Conservation (phyloP, 148 eudicot genomes). For the Persicaria tinctoria region DNA sequence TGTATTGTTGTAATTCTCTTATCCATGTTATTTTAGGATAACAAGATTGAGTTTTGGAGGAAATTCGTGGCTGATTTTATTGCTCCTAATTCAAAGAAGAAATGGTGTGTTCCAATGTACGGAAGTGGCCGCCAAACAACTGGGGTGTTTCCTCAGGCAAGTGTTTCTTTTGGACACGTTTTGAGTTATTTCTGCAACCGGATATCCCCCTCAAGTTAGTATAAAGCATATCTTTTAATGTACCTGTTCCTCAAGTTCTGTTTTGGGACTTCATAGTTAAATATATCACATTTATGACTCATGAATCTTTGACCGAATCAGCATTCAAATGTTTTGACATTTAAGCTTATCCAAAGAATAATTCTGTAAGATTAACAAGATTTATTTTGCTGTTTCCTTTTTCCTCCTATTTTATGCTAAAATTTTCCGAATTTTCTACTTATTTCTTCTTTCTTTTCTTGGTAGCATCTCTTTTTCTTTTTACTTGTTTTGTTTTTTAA, state of each 20-base stretch:
- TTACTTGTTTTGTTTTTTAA: not conserved
- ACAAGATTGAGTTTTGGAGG: constrained; percentile 92
- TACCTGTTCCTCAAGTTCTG: not conserved
- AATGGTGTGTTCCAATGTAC: constrained; percentile 98
- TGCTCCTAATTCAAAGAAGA: constrained; percentile 95
- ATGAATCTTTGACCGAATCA: not conserved
- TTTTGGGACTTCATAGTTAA: not conserved
- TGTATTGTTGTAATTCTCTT: not conserved
- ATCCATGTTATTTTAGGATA: constrained; percentile 40
- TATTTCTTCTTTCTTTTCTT: not conserved
- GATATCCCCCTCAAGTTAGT: constrained; percentile 1
- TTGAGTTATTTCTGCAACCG: not conserved
- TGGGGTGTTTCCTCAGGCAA: constrained; percentile 90
- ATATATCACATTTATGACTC: not conserved
- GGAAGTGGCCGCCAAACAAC: constrained; percentile 91
- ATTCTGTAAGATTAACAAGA: not conserved
- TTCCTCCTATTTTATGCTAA: not conserved
- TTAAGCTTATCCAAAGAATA: not conserved
- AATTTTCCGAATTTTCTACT: not conserved
- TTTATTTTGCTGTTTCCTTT: not conserved
- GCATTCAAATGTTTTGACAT: not conserved
- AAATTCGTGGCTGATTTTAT: constrained; percentile 77
- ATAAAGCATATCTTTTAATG: not conserved
- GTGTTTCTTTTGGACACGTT: not conserved
- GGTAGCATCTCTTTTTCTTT: not conserved